Evolutionary conservation across 169 alveolate genomes (phyloP).

Genomic region (Plasmodium inui): DNA sequence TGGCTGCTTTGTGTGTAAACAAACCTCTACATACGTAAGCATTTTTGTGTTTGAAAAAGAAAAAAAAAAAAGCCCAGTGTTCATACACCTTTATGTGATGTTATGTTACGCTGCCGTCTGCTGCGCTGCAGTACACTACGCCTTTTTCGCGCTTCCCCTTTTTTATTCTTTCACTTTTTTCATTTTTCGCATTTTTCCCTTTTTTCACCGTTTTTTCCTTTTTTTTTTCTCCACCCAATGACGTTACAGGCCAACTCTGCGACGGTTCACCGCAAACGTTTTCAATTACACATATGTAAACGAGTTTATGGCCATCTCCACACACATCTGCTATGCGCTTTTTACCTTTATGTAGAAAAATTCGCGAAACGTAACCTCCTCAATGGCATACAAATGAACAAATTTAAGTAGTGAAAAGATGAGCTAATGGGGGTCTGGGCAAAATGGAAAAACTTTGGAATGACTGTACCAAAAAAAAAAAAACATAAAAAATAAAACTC

Average conservation of each 20-base stretch:
- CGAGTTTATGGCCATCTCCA: not conserved
- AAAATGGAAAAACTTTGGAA: not conserved
- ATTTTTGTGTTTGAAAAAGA: slow-evolving; percentile 7
- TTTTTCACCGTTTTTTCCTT: not conserved
- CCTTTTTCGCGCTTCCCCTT: not conserved
- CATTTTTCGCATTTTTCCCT: not conserved
- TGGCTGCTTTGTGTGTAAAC: not conserved
- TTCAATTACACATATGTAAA: not conserved
- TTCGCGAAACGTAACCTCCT: not conserved
- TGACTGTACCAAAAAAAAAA: not conserved
- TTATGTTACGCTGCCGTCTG: not conserved
- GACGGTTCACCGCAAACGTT: not conserved
- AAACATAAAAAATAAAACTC: not conserved
- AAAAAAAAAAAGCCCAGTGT: slow-evolving; percentile 6
- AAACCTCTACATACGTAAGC: not conserved
- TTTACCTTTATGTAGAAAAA: not conserved
- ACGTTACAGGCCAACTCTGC: not conserved
- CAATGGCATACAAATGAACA: not conserved
- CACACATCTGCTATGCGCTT: not conserved
- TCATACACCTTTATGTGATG: slow-evolving; percentile 7
- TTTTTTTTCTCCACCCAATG: not conserved
- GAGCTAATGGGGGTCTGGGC: not conserved
- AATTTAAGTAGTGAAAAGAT: not conserved
- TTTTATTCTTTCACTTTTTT: not conserved
- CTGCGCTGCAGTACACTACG: not conserved